Evolutionary conservation across 768 basidiomycete genomes (phyloP).

Genomic region (Chalciporus pseudorubinellus): DNA sequence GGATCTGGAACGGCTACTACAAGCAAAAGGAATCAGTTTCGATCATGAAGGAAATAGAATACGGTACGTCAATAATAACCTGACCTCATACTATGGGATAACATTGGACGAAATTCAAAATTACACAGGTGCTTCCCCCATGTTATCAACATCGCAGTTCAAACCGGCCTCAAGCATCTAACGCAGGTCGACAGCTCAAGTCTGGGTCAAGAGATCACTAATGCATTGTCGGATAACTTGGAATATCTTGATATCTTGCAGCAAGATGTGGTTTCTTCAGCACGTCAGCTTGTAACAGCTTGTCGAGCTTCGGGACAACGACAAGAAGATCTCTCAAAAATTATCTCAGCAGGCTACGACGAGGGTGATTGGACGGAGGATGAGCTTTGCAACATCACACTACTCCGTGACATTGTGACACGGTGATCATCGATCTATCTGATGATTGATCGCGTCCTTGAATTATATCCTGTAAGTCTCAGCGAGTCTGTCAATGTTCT

Average conservation of each 20-base stretch:
- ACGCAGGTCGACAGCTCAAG: not conserved
- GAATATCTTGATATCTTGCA: not conserved
- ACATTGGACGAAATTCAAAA: not conserved
- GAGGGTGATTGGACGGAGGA: not conserved
- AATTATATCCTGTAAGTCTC: conserved; percentile 33
- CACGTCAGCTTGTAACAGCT: not conserved
- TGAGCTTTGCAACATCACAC: not conserved
- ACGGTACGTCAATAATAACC: too few species aligned
- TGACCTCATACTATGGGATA: too few species aligned
- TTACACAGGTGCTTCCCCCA: not conserved
- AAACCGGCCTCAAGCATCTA: not conserved
- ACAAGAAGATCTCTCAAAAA: not conserved
- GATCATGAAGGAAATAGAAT: not conserved
- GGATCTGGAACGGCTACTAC: not conserved
- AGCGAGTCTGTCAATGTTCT: too few species aligned
- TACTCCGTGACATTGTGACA: conserved; percentile 34
- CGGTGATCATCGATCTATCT: conserved; percentile 39
- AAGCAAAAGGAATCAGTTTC: not conserved
- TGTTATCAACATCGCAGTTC: not conserved
- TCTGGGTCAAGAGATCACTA: not conserved
- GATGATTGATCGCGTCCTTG: conserved; percentile 32
- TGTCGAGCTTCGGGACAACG: not conserved
- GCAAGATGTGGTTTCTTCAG: not conserved
- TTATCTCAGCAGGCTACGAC: not conserved
- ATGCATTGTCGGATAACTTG: not conserved